Percentiles rank a stretch among this genome's conserved stretches.
Evolutionary conservation across 2,329 filamentous ascomycete species (phyloP).

Genomic region (Nemania bipapillata): DNA sequence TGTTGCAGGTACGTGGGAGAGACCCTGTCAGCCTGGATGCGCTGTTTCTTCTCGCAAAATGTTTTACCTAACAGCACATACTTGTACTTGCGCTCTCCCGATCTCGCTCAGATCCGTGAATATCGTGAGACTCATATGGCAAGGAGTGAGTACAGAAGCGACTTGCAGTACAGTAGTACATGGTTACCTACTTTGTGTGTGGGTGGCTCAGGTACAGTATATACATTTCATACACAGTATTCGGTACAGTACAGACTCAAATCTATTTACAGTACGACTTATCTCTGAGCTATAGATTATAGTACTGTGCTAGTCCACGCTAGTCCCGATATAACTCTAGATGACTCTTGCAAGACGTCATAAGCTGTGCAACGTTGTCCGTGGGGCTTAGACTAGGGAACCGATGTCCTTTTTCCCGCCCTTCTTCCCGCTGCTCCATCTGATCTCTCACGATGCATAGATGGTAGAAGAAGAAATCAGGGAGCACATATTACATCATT

Average conservation of each 20-base stretch:
- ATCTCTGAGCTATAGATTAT: not conserved
- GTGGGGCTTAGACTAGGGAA: not conserved
- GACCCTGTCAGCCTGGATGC: slow-evolving; percentile 22
- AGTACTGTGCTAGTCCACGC: not conserved
- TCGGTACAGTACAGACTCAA: not conserved
- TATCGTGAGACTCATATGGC: not conserved
- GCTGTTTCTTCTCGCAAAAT: slow-evolving; percentile 21
- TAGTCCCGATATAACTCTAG: not conserved
- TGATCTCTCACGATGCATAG: too few relatives aligned
- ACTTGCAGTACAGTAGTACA: too few relatives aligned
- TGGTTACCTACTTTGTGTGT: too few relatives aligned
- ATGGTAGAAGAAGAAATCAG: not conserved
- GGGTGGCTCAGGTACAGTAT: not conserved
- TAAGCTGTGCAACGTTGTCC: not conserved
- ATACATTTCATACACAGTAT: too few relatives aligned
- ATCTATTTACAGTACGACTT: not conserved
- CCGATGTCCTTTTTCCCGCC: not conserved
- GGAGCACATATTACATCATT: not conserved
- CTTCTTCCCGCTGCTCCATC: not conserved
- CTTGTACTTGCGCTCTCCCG: not conserved
- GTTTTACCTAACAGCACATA: not conserved
- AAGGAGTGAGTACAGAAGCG: not conserved
- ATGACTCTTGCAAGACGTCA: slow-evolving; percentile 1
- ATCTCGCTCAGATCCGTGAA: slow-evolving; percentile 15
- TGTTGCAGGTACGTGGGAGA: slow-evolving; percentile 14